Conservation (phyloP, 2,329 filamentous ascomycete species). For the Ophiobolus disseminans region DNA sequence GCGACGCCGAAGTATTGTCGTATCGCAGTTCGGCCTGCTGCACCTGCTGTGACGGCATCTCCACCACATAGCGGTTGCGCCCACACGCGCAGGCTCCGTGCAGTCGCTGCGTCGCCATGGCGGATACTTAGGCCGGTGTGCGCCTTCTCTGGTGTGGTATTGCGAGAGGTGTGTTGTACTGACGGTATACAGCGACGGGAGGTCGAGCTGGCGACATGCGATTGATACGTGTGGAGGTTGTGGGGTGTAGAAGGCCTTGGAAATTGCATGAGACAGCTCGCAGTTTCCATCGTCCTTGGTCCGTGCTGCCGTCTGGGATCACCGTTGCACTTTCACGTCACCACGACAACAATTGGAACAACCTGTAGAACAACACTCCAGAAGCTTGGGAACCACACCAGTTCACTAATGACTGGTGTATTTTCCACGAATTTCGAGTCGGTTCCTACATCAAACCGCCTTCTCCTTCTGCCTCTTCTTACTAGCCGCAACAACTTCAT, state of each 20-base stretch:
- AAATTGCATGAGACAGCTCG: slow-evolving; percentile 8
- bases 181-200: background rate
- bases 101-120: slow-evolving; percentile 59
- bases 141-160: background rate
- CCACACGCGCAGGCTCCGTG: slow-evolving; percentile 85
- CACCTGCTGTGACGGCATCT: slow-evolving; percentile 69
- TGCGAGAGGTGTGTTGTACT: background rate
- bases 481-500: slow-evolving; percentile 8
- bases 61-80: slow-evolving; percentile 80
- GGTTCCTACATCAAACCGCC: background rate
- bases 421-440: too few relatives aligned
- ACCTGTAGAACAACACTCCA: too few relatives aligned
- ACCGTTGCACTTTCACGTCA: slow-evolving; percentile 6
- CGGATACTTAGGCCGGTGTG: slow-evolving; percentile 16
- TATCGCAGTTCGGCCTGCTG: slow-evolving; percentile 70
- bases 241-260: slow-evolving; percentile 6
- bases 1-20: slow-evolving; percentile 71
- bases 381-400: too few relatives aligned
- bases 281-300: background rate
- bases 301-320: slow-evolving; percentile 8
- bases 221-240: background rate
- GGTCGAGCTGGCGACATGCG: background rate
- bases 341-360: background rate
- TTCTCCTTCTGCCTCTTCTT: slow-evolving; percentile 6
- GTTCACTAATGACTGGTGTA: too few relatives aligned